Evolutionary conservation across 2,329 filamentous ascomycete species (phyloP), one percentile per base, ranked within the genome.

Genomic region (Podosphaera fusca): DNA sequence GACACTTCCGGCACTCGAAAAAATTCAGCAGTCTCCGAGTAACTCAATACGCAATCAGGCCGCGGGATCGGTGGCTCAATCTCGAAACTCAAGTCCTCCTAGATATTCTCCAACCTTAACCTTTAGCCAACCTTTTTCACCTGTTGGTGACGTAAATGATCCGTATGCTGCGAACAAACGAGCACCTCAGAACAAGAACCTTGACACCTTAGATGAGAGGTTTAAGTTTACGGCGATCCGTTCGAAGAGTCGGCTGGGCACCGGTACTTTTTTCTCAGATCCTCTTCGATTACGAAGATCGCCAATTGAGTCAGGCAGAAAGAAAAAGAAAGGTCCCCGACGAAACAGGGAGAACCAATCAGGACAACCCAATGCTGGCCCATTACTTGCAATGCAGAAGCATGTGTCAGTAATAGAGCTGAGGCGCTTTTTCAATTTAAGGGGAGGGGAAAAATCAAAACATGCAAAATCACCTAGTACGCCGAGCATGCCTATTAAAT

Each of bases 381-480:
- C 14, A 7, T 49, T 21, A 4, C 46, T 49, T 49, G 35, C 35
- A 5, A 6, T 10, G 5, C 35, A 38, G 35, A 74, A 76, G 55
- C 80, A 86, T 59, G 81, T 85, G 30, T 95, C 92, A 4, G 96
- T 96, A 85, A 83, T 85, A 2, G 90, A 96, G 64, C 71, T 98
- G 59, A 95, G 95, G 71, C 79, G 92, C n/a, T 98, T 98, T 69
- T 94, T 98, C 74, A 92, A 83, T 69, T 81, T 87, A 59, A 79
- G 83, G 56, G 78, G 79, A 2, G 76, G 81, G 62, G 71, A 77
- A 62, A 87, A 87, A 66, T 70, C 75, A 59, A 82, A 83, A 64
- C 79, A 84, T 35, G 75, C 83, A 3, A 71, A 75, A 8, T 82
- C 82, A 0, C 82, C 82, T 5, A 72, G 74, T 4, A 69, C 68